Evolutionary conservation across 352 stramenopile species (phyloP).

Genomic region (Globisporangium abappressorium): DNA sequence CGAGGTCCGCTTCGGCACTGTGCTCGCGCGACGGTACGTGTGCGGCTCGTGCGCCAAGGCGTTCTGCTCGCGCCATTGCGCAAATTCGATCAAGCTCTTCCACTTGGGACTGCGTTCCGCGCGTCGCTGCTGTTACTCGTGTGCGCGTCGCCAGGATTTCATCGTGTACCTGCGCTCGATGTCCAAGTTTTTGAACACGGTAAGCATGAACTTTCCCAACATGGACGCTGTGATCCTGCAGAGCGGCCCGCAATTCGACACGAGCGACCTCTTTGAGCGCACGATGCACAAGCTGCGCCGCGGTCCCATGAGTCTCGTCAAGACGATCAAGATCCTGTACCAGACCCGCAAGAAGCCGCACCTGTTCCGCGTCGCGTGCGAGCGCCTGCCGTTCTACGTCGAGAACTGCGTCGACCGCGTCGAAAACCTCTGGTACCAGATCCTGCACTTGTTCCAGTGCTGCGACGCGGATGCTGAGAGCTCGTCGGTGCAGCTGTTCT

Average conservation of each 20-base stretch:
- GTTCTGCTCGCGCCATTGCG: conserved; percentile 67
- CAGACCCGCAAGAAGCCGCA: conserved; percentile 68
- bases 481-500: conserved; percentile 58
- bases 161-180: conserved; percentile 38
- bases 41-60: conserved; percentile 53
- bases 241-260: conserved; percentile 18
- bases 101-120: conserved; percentile 35
- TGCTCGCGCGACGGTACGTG: conserved; percentile 47
- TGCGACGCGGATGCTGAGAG: conserved; percentile 47
- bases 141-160: conserved; percentile 57
- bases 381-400: conserved; percentile 68
- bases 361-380: conserved; percentile 60
- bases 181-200: conserved; percentile 33
- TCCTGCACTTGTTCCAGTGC: conserved; percentile 78
- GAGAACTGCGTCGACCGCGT: conserved; percentile 73
- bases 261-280: conserved; percentile 31
- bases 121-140: conserved; percentile 51
- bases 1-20: conserved; percentile 45
- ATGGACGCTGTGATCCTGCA: conserved; percentile 32
- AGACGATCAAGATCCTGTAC: conserved; percentile 79
- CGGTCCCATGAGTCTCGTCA: conserved; percentile 69
- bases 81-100: conserved; percentile 39
- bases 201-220: conserved; percentile 24
- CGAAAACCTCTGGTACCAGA: conserved; percentile 78
- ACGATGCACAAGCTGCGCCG: conserved; percentile 50